A percentile compares a stretch with the other conserved stretches of the same genome.
Conservation (phyloP, 2,329 filamentous ascomycete genomes). For the Gnomoniopsis smithogilvyi region DNA sequence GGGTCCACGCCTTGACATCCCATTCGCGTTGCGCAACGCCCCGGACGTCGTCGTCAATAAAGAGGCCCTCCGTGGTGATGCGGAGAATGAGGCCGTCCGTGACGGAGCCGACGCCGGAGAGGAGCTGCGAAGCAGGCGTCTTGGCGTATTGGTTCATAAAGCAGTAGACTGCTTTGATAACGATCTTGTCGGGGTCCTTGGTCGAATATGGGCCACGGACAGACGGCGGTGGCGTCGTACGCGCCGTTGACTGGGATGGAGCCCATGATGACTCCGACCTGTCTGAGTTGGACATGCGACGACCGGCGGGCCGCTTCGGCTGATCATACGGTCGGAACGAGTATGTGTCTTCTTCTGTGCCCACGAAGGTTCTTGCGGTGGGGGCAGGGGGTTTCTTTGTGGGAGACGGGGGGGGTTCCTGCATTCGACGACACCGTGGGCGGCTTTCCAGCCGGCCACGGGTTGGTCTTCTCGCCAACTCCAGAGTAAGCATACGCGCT, state of each 20-base stretch:
- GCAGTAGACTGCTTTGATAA: conserved; percentile 87
- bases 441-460: conserved; percentile 63
- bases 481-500: conserved; percentile 62
- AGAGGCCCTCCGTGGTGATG: conserved; percentile 90
- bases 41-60: conserved; percentile 94
- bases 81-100: conserved; percentile 90
- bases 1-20: conserved; percentile 97
- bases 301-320: conserved; percentile 49
- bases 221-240: conserved; percentile 79
- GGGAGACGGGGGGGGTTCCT: conserved; percentile 32
- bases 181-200: conserved; percentile 91
- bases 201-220: conserved; percentile 77
- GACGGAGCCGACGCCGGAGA: conserved; percentile 79
- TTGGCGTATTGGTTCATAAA: conserved; percentile 88
- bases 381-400: conserved; percentile 40
- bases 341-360: conserved; percentile 63
- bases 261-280: conserved; percentile 85
- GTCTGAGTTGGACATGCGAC: conserved; percentile 65
- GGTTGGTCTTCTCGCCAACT: conserved; percentile 66
- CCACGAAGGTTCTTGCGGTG: conserved; percentile 56
- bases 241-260: conserved; percentile 76
- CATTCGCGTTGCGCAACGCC: conserved; percentile 93
- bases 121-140: conserved; percentile 85
- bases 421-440: conserved; percentile 31
- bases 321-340: conserved; percentile 78